A percentile compares a stretch with the other conserved stretches of the same genome.
These are phyloP conservation scores for Penicillium tannophilum DNA, from an alignment of 495 filamentous ascomycete genomes.

Conservation along the genomic window DNA sequence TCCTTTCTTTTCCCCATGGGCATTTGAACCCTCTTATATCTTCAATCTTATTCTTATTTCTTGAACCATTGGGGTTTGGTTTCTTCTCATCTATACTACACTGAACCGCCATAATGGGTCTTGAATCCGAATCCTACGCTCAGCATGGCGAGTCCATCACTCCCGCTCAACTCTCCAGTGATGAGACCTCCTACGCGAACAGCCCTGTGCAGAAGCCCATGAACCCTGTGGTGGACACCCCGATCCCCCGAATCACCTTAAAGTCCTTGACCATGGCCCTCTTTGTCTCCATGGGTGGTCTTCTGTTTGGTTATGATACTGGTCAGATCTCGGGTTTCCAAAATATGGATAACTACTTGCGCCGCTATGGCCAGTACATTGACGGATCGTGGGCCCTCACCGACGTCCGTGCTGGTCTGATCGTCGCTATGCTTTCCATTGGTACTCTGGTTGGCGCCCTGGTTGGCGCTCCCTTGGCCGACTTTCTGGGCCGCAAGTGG, in stretches of 20 bases:
- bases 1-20: constrained; percentile 24
- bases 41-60: constrained; percentile 2
- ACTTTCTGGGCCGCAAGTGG: constrained; percentile 54
- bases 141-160: constrained; percentile 44
- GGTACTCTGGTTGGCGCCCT: constrained; percentile 71
- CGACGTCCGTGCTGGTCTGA: constrained; percentile 53
- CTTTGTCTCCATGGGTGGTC: constrained; percentile 68
- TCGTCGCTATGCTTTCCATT: constrained; percentile 60
- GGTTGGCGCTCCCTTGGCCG: constrained; percentile 55
- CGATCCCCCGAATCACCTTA: constrained; percentile 45
- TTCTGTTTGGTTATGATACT: constrained; percentile 58
- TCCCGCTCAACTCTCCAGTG: constrained; percentile 28
- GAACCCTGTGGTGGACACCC: constrained; percentile 36
- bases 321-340: constrained; percentile 63
- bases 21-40: constrained; percentile 8
- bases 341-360: constrained; percentile 55
- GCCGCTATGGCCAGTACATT: constrained; percentile 43
- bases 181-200: constrained; percentile 30
- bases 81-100: not conserved
- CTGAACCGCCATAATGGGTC: constrained; percentile 3
- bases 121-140: constrained; percentile 38
- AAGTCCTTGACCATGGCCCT: constrained; percentile 53
- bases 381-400: constrained; percentile 45
- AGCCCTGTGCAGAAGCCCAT: constrained; percentile 29
- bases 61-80: not conserved